Conservation (phyloP, 805 yeast species). For the Scheffersomyces stipitis region DNA sequence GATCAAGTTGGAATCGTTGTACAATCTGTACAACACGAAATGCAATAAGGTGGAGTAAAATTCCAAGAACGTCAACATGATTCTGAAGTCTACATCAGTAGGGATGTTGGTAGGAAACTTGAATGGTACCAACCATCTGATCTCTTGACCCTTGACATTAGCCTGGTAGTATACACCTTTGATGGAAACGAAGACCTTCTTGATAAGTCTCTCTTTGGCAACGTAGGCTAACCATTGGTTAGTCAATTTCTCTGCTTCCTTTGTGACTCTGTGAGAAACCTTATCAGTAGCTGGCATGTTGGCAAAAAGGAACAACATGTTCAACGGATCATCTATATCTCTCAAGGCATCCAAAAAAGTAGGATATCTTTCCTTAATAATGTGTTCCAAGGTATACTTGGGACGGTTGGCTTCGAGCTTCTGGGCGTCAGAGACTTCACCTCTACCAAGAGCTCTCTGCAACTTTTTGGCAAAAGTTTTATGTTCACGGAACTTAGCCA, state of each 20-base stretch:
- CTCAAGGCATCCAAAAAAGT: conserved; percentile 88
- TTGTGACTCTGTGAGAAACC: conserved; percentile 77
- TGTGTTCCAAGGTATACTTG: conserved; percentile 80
- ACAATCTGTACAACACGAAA: conserved; percentile 81
- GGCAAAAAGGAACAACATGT: conserved; percentile 91
- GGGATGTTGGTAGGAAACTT: conserved; percentile 97
- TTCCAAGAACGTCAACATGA: conserved; percentile 95
- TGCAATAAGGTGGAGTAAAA: conserved; percentile 91
- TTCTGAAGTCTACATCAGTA: conserved; percentile 88
- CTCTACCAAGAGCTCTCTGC: conserved; percentile 85
- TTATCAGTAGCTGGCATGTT: conserved; percentile 92
- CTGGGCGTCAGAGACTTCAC: conserved; percentile 87
- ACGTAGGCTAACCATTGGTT: conserved; percentile 95
- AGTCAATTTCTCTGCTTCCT: conserved; percentile 81
- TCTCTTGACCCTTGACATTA: conserved; percentile 82
- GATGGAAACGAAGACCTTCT: conserved; percentile 91
- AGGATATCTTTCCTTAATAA: conserved; percentile 94
- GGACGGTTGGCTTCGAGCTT: conserved; percentile 80
- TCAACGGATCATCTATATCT: conserved; percentile 92
- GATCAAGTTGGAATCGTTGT: conserved; percentile 78
- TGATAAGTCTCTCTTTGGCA: conserved; percentile 76
- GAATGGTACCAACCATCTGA: conserved; percentile 95
- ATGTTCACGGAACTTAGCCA: conserved; percentile 90
- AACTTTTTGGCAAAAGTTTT: conserved; percentile 91
- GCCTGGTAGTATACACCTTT: conserved; percentile 98